Evolutionary conservation across 225 moss, liverwort and hornwort species (phyloP).

Genomic region (Pseudoscleropodium purum): DNA sequence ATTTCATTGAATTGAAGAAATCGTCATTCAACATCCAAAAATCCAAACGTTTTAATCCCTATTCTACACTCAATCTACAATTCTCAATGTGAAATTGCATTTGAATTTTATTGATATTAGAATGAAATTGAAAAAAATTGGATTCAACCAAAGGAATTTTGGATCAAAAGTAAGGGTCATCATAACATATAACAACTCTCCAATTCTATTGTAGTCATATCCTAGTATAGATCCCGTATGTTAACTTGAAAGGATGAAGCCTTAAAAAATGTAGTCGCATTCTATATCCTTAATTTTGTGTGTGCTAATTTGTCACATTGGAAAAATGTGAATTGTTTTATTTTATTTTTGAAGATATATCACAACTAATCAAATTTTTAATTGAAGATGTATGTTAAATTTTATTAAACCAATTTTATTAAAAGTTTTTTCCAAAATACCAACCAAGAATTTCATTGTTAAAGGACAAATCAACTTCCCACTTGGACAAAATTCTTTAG

Average conservation of each 20-base stretch:
- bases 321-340: background rate
- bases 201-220: background rate
- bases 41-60: background rate
- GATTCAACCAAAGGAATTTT: accelerated
- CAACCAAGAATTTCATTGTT: background rate
- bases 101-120: background rate
- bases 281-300: background rate
- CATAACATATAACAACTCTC: background rate
- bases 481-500: accelerated
- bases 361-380: too few relatives aligned
- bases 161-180: background rate
- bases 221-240: accelerated
- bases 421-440: background rate
- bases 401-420: too few relatives aligned
- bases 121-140: background rate
- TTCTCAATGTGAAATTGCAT: background rate
- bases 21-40: background rate
- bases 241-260: background rate
- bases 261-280: background rate
- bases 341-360: too few relatives aligned
- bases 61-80: too few relatives aligned
- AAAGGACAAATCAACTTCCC: background rate
- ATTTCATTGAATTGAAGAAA: background rate
- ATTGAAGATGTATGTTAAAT: too few relatives aligned
- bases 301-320: background rate